Percentiles rank a stretch among this genome's conserved stretches.
These are phyloP conservation scores for Cercospora citrullina DNA, from an alignment of 2,329 filamentous ascomycete genomes.

Conservation along the genomic window DNA sequence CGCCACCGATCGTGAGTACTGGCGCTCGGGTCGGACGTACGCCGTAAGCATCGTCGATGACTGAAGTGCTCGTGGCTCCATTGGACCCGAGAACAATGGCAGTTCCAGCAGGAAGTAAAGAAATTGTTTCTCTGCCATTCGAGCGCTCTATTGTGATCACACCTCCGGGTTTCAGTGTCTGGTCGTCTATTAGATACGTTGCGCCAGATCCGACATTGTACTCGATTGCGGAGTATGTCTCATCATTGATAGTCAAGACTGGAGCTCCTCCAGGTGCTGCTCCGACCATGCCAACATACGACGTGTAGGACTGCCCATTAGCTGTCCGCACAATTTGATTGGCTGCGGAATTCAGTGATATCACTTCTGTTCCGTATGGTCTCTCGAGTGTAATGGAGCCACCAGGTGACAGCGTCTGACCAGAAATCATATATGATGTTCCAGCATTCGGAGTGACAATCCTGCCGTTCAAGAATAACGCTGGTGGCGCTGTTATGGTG, in stretches of 20 bases:
- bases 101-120: constrained; percentile 39
- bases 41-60: constrained; percentile 29
- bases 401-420: constrained; percentile 33
- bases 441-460: constrained; percentile 32
- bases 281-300: constrained; percentile 22
- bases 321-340: constrained; percentile 26
- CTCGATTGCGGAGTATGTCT: constrained; percentile 32
- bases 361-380: constrained; percentile 30
- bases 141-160: constrained; percentile 29
- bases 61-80: constrained; percentile 32
- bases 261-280: constrained; percentile 27
- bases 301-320: constrained; percentile 31
- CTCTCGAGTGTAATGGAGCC: constrained; percentile 30
- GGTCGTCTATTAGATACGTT: constrained; percentile 41
- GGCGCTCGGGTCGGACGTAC: constrained; percentile 33
- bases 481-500: constrained; percentile 34
- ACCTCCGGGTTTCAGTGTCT: constrained; percentile 43
- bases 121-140: constrained; percentile 36
- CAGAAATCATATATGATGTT: constrained; percentile 33
- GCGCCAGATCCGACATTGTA: constrained; percentile 35
- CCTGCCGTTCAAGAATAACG: constrained; percentile 36
- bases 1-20: constrained; percentile 36
- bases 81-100: constrained; percentile 21
- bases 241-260: constrained; percentile 32
- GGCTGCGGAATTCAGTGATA: constrained; percentile 39